Base-by-base conservation (phyloP, 1,139 yeast genomes). In the Pichia sp. region DNA sequence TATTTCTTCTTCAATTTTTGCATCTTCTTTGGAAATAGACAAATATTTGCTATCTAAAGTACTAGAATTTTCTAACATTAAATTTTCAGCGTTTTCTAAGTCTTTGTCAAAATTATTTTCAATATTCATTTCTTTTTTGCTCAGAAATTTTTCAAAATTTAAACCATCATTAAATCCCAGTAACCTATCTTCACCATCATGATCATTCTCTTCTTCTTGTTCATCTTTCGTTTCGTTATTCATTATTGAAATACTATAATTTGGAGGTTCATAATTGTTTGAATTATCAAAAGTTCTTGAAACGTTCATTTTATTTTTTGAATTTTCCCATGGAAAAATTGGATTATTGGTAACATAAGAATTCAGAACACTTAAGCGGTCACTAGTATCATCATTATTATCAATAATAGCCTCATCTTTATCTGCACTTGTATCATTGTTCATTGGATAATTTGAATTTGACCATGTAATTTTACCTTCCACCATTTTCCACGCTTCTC, bases 261-360 rank as follows among this genome's bases (percentile, higher is more conserved):
- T 16, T 16, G 57, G 60, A 2, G 59, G 60, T 25, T 55, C 48
- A 42, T 45, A 59, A 7, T 46, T 53, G 9, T 38, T 41, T 16
- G 52, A 48, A 44, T 56, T 53, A 6, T 46, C 30, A 42, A 63
- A 64, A 2, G 61, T 53, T 45, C 67, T 53, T 9, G 62, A 44
- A 16, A 45, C 42, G 7, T 38, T 11, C 14, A 42, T 29, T 5
- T 34, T 19, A 3, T 45, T 33, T 28, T 27, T 47, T 3, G 39
- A 30, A 19, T n/a, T 49, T 57, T 73, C 78, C 78, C 79, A 75
- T 2, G 79, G 79, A 67, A 74, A 74, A n/a, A 74, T 62, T 3
- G 73, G 69, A 52, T 69, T 63, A 7, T 59, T 48, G 6, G 51
- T 42, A n/a, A 60, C 62, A 44, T 63, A 62, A 9, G 44, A 44